Base-by-base conservation (phyloP, 2,329 filamentous ascomycete genomes). In the Parastagonospora nodorum region DNA sequence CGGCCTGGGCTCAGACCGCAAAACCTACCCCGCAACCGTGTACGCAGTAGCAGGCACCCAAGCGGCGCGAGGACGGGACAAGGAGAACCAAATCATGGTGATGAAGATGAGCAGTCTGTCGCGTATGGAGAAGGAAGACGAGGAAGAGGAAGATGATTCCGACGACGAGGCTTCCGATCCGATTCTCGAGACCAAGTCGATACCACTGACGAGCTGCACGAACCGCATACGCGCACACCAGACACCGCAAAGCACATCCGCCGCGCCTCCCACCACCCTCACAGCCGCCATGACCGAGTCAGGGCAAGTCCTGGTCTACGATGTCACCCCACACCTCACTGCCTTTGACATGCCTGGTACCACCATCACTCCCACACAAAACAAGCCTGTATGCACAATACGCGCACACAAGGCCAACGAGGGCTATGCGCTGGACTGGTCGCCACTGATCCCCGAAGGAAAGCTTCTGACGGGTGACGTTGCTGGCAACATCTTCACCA, bases 351-450 rank as follows among this genome's bases (percentile, higher is more conserved):
- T 84, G 51, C 94, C 94, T 1, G 93, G 94, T 52, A 88, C 87
- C 36, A 80, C 86, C 58, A 84, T 97, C 60, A 86, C 89, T 6
- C 82, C 90, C 1, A 55, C 89, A 67, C 90, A 96, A 71, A 93
- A 92, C 74, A 95, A 95, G 77, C 92, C 94, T 30, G 77, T 96
- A 43, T 89, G 84, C 60, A 97, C 91, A 2, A 86, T 99, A 63
- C 85, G 89, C 63, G 91, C 93, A 63, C 94, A 99, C 83, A 93
- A 92, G 77, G 79, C 86, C 10, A 74, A 72, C 53, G 94, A 99
- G 79, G 94, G 94, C 42, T 99, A 97, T 73, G 94, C 91, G 0
- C 77, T 99, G n/a, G 94, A 97, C 76, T 99, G 94, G 94, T 96
- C 92, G 24, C 89, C 91, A 1, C 74, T 90, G 8, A 82, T 90